Conservation (phyloP, 768 basidiomycete species). For the Russula brevipes region DNA sequence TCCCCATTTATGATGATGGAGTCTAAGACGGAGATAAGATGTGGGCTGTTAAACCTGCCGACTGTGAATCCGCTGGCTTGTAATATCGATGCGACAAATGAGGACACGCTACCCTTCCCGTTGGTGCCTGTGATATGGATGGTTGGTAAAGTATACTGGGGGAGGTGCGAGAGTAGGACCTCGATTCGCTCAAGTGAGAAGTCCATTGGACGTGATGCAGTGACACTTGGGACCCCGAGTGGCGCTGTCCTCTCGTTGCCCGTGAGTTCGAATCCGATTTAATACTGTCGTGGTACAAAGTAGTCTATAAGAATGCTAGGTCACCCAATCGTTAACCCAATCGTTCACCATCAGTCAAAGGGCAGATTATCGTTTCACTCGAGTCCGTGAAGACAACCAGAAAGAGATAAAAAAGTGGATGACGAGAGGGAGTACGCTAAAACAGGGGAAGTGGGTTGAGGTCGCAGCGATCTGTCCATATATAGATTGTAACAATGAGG, state of each 20-base stretch:
- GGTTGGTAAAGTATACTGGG: constrained; percentile 68
- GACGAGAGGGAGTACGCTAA: neutral
- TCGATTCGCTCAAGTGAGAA: constrained; percentile 58
- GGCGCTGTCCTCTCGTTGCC: too few species aligned
- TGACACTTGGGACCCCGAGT: neutral
- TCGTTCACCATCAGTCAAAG: constrained; percentile 2
- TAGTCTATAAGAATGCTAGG: constrained; percentile 14
- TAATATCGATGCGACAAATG: constrained; percentile 74
- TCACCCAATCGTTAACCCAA: constrained; percentile 6
- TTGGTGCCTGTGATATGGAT: constrained; percentile 94
- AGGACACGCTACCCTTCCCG: constrained; percentile 92
- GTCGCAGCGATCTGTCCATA: constrained; percentile 1
- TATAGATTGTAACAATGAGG: constrained; percentile 9
- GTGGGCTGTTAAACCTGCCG: constrained; percentile 91
- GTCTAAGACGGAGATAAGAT: constrained; percentile 74
- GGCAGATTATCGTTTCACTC: constrained; percentile 1
- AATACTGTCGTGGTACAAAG: constrained; percentile 13
- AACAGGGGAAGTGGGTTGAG: neutral
- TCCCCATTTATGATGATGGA: constrained; percentile 62
- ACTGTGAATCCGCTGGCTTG: constrained; percentile 49
- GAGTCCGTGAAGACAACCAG: neutral
- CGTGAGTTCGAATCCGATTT: constrained; percentile 23
- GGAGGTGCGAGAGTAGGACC: constrained; percentile 49
- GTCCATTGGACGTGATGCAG: constrained; percentile 39
- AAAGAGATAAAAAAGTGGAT: constrained; percentile 4